Conservation (phyloP, 1,284 basidiomycete genomes). For the Cystobasidium slooffiae region DNA sequence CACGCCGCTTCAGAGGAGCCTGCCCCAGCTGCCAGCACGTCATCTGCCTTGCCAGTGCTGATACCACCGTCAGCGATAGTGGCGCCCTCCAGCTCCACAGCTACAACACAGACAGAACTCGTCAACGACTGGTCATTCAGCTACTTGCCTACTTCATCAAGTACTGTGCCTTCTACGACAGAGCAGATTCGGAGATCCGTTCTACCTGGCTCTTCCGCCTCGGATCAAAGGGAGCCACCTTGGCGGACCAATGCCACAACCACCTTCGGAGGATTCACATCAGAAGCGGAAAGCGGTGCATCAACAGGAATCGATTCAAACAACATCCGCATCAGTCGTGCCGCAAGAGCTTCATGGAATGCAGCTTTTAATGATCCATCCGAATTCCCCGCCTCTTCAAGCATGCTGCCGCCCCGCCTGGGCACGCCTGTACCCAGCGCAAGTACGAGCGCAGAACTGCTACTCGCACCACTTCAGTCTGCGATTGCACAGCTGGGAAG, state of each 20-base stretch:
- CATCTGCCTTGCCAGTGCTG: background rate
- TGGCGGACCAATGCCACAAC: background rate
- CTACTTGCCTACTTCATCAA: background rate
- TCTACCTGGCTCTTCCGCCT: background rate
- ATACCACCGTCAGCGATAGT: background rate
- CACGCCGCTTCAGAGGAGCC: background rate
- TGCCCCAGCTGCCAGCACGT: constrained; percentile 5
- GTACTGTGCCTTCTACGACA: background rate
- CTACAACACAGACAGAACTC: background rate
- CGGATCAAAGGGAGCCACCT: background rate
- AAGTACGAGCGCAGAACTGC: background rate
- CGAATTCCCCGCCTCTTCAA: background rate
- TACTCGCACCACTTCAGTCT: background rate
- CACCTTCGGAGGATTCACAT: background rate
- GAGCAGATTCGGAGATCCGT: constrained; percentile 11
- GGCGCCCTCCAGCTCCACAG: background rate
- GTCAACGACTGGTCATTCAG: background rate
- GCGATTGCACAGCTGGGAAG: background rate
- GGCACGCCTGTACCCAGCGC: constrained; percentile 20
- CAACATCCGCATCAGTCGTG: constrained; percentile 8
- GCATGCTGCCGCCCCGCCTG: constrained; percentile 32
- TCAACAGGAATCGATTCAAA: background rate
- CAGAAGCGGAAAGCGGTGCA: background rate
- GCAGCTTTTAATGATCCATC: background rate
- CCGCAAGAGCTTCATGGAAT: constrained; percentile 9